These are phyloP conservation scores for Trichoderma asperelloides DNA, from an alignment of 495 filamentous ascomycete genomes.

Conservation along the genomic window DNA sequence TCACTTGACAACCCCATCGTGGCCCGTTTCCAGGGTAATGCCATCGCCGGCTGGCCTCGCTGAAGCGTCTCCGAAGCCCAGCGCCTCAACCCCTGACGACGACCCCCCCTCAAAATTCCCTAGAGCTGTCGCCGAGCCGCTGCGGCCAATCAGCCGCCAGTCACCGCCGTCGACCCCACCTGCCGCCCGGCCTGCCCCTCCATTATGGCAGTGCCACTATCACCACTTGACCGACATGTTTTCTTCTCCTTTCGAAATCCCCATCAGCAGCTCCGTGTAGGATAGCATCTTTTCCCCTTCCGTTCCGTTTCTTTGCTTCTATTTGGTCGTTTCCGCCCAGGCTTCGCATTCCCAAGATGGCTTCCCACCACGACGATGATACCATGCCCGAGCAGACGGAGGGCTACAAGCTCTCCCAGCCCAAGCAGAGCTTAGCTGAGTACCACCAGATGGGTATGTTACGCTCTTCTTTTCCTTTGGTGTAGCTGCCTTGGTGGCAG, in stretches of 20 bases:
- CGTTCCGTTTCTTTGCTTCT: not conserved
- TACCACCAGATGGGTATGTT: conserved; percentile 83
- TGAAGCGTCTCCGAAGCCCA: too few species aligned
- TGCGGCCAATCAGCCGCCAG: not conserved
- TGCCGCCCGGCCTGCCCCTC: conserved; percentile 1
- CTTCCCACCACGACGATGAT: conserved; percentile 69
- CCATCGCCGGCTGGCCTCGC: too few species aligned
- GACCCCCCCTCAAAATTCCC: not conserved
- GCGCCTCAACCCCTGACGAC: not conserved
- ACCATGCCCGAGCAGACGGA: conserved; percentile 76
- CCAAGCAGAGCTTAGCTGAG: conserved; percentile 89
- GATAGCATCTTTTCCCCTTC: not conserved
- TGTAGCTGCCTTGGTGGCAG: not conserved
- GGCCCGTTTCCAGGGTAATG: too few species aligned
- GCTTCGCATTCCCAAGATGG: conserved; percentile 41
- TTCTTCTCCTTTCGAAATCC: conserved; percentile 2
- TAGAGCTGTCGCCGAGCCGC: not conserved
- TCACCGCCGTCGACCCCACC: not conserved
- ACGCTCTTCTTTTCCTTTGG: not conserved
- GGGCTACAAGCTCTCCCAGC: conserved; percentile 94
- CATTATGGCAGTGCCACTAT: not conserved
- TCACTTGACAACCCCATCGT: not conserved
- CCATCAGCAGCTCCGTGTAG: not conserved
- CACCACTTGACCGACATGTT: conserved; percentile 7
- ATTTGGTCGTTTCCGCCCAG: not conserved